Evolutionary conservation across 1,284 basidiomycete genomes (phyloP).

Genomic region (Afroboletus lepidellus): DNA sequence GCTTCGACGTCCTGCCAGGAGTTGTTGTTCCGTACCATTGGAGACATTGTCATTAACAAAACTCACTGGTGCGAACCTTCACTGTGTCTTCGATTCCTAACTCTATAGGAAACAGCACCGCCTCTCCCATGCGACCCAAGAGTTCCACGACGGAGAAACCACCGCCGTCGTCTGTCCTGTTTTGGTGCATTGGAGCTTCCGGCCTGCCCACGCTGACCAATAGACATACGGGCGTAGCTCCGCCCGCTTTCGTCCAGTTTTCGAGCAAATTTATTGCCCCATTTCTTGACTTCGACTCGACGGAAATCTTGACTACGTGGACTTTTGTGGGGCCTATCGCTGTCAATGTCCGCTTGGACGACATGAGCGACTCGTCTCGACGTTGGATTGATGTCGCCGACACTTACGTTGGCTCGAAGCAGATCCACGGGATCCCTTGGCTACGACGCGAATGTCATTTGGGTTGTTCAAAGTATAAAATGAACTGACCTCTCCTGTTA

Average conservation of each 20-base stretch:
- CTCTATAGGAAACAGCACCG: not conserved
- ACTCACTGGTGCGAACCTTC: slow-evolving; percentile 16
- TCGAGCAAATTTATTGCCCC: slow-evolving; percentile 6
- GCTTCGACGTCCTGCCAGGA: slow-evolving; percentile 8
- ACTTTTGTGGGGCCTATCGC: slow-evolving; percentile 10
- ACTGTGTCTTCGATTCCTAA: not conserved
- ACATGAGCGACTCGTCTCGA: slow-evolving; percentile 3
- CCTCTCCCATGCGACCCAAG: slow-evolving; percentile 5
- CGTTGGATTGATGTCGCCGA: not conserved
- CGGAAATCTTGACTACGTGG: not conserved
- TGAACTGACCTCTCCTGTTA: slow-evolving; percentile 8
- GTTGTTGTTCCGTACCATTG: slow-evolving; percentile 4
- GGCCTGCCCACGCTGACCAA: slow-evolving; percentile 10
- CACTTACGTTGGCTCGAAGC: slow-evolving; percentile 17
- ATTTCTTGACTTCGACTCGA: slow-evolving; percentile 1
- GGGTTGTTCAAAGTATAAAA: not conserved
- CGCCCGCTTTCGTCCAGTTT: slow-evolving; percentile 5
- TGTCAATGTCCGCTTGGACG: slow-evolving; percentile 9
- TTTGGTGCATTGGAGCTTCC: not conserved
- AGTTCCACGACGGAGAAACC: slow-evolving; percentile 18
- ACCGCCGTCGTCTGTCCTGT: slow-evolving; percentile 20
- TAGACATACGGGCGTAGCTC: slow-evolving; percentile 26
- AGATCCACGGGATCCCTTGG: slow-evolving; percentile 1
- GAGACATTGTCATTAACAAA: not conserved
- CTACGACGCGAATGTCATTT: slow-evolving; percentile 4